Conservation (phyloP, 768 basidiomycete genomes). For the Russula sp. region DNA sequence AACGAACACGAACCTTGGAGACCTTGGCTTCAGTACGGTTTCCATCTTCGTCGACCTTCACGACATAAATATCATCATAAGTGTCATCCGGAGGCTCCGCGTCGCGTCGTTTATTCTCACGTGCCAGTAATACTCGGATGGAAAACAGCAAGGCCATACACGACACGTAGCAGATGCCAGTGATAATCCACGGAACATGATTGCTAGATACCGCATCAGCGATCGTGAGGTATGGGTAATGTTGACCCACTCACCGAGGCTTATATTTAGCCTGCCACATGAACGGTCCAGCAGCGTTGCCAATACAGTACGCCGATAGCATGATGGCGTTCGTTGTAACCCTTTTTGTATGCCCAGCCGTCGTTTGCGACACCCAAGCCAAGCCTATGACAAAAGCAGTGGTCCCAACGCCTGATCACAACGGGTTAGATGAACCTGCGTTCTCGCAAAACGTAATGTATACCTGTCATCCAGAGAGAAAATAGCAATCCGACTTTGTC, state of each 20-base stretch:
- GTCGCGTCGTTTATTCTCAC: conserved; percentile 62
- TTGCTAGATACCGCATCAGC: conserved; percentile 37
- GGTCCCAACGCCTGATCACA: conserved; percentile 36
- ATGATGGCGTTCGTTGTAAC: conserved; percentile 67
- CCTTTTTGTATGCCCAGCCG: conserved; percentile 66
- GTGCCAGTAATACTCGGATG: conserved; percentile 46
- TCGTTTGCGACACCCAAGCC: conserved; percentile 58
- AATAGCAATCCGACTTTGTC: conserved; percentile 61
- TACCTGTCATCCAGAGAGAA: conserved; percentile 47
- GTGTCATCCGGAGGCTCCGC: conserved; percentile 43
- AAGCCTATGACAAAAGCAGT: conserved; percentile 56
- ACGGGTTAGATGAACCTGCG: not conserved
- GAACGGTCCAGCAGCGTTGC: conserved; percentile 64
- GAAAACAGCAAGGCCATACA: conserved; percentile 43
- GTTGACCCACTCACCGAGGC: conserved; percentile 41
- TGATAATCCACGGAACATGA: conserved; percentile 70
- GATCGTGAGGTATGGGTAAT: not conserved
- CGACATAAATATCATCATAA: conserved; percentile 58
- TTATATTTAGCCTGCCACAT: conserved; percentile 69
- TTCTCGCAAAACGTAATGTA: conserved; percentile 8
- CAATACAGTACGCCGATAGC: conserved; percentile 60
- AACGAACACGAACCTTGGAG: conserved; percentile 46
- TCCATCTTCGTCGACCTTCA: conserved; percentile 45
- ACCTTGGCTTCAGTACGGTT: conserved; percentile 47
- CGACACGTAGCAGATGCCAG: conserved; percentile 51